Evolutionary conservation across 495 filamentous ascomycete genomes (phyloP).

Genomic region (Xylaria venustula): DNA sequence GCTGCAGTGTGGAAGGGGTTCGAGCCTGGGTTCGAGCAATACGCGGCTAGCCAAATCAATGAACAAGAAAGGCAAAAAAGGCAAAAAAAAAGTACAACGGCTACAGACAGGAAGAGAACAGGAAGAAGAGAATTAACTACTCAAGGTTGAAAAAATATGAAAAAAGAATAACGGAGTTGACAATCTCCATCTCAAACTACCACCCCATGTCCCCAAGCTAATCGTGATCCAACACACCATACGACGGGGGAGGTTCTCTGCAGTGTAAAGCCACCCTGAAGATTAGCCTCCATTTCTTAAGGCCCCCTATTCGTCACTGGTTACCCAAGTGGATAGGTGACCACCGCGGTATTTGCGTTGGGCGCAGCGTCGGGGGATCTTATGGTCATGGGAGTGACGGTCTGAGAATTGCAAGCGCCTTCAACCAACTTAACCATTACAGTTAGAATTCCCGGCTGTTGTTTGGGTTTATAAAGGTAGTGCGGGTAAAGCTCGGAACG

Average conservation of each 20-base stretch:
- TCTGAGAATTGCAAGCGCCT: constrained; percentile 47
- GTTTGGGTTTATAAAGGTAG: constrained; percentile 19
- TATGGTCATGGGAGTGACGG: constrained; percentile 44
- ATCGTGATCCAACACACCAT: constrained; percentile 53
- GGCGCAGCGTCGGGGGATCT: constrained; percentile 49
- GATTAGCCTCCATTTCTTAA: constrained; percentile 50
- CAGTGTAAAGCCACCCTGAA: constrained; percentile 54
- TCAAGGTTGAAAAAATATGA: no score
- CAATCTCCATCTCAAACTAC: constrained; percentile 45
- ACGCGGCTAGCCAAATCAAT: no score
- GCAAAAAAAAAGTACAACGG: no score
- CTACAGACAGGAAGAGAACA: no score
- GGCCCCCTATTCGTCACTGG: constrained; percentile 46
- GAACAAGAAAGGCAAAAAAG: no score
- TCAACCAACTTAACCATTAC: constrained; percentile 50
- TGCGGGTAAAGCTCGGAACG: not conserved
- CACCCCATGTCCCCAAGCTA: constrained; percentile 50
- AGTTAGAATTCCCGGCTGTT: constrained; percentile 24
- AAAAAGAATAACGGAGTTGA: constrained; percentile 43
- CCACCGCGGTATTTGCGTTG: constrained; percentile 54
- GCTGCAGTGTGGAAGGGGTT: constrained; percentile 5
- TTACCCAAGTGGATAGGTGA: constrained; percentile 49
- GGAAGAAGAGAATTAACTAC: constrained; percentile 28
- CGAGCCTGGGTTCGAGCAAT: not conserved
- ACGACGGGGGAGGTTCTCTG: constrained; percentile 54